Evolutionary conservation across 139 green algal genomes (phyloP), one percentile per base, ranked within the genome.

Genomic region (Pleodorina starrii): DNA sequence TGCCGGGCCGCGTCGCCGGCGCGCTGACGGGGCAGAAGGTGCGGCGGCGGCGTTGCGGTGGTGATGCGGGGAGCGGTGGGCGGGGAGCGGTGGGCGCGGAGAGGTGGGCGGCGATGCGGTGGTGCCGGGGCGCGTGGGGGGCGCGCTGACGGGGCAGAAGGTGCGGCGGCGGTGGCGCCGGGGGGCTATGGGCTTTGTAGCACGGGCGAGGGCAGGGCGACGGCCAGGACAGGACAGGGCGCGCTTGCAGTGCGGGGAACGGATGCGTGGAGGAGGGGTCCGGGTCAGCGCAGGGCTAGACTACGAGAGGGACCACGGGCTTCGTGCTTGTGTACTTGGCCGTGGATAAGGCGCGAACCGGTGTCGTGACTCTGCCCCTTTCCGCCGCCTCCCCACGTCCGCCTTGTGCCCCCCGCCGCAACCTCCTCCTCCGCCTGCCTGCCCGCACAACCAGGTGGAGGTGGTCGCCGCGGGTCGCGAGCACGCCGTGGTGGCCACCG

Each of bases 381-480:
- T 38, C 63, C 35, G 25, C 63, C 32, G 63, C 11, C 11, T 19
- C 1, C 32, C n/a, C 16, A 5, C 29, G 19, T 73, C 32, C 63
- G 16, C 16, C 27, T 73, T 38, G 32, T 32, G 16, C 21, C 63
- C 27, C 16, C 21, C 27, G 27, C 63, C 29, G 27, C 63, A 38
- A 73, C 32, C 21, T 19, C 63, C 63, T 73, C 32, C 32, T 11
- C 29, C 21, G 5, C 63, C 35, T 38, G 27, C 27, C 14, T 73
- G 6, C 54, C 29, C 29, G 54, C 7, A 25, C 54, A 25, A 21
- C 7, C 68, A 72, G 38, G 90, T 93, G 17, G 75, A 92, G 76
- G 78, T 88, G 9, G 91, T 95, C 25, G 93, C 93, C 7, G 93
- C 93, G n/a, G 93, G 93, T 5, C 85, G 93, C 16, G 88, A 94